Base-by-base conservation (phyloP, 2,329 filamentous ascomycete species). In the Claviceps pusilla region DNA sequence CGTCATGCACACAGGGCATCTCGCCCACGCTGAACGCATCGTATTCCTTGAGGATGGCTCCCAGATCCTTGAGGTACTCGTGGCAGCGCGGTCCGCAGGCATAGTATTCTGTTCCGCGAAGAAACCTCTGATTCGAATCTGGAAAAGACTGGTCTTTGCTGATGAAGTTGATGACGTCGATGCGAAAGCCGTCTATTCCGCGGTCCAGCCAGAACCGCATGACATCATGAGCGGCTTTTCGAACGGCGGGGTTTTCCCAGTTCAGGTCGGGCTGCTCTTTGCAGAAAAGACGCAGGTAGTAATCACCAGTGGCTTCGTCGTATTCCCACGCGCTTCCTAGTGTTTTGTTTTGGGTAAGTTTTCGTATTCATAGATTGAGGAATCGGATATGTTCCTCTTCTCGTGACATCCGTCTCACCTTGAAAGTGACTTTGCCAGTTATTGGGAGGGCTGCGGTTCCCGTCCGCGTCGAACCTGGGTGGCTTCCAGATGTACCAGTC, bases 191-290 rank as follows among this genome's bases (percentile, higher is more conserved):
- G 55, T 82, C 77, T 0, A 79, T 77, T 2, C 84, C 84, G 43
- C 78, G 78, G 57, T 86, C 73, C 2, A 89, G 76, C 86, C 86
- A 89, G 68, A 89, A 89, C 28, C 76, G 75, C 74, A 87, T 83
- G 28, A 82, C 76, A 45, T 82, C 73, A 64, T 87, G 83, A 2
- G 87, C 81, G 2, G 82, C 83, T 54, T 76, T 68, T 39, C 84
- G 76, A 3, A 86, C 80, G 0, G 76, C 75, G 0, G 75, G 73
- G 60, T 84, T 83, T 63, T 88, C 83, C 85, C 85, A 89, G 69
- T 89, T 89, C 45, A 90, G 76, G 59, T 89, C 86, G 0, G 86
- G 86, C 63, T 89, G 86, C 59, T 84, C 79, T 4, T 75, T 76
- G 46, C 79, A 78, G 66, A 87, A 90, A 35, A 89, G 75, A 57